Evolutionary conservation across 768 basidiomycete genomes (phyloP).

Genomic region (Cystofilobasidium capitatum): DNA sequence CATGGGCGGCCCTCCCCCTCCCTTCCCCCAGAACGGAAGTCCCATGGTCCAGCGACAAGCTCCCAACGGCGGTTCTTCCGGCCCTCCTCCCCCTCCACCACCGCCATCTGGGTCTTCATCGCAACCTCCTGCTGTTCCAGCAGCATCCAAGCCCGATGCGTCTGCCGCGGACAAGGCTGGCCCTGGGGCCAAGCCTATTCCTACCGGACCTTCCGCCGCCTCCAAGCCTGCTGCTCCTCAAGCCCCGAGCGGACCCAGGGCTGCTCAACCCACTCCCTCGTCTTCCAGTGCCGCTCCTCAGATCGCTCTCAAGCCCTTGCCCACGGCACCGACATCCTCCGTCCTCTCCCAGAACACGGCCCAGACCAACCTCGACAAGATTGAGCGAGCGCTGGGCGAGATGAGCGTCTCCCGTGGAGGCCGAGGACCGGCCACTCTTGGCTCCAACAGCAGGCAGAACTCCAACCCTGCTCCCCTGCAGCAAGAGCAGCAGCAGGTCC

Average conservation of each 20-base stretch:
- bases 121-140: background rate
- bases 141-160: background rate
- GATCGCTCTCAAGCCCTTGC: constrained; percentile 10
- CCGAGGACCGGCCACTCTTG: background rate
- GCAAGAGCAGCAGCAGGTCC: background rate
- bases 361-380: constrained; percentile 25
- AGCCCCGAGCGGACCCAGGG: constrained; percentile 5
- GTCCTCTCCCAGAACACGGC: background rate
- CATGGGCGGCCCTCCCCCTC: background rate
- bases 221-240: background rate
- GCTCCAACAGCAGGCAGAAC: background rate
- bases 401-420: constrained; percentile 23
- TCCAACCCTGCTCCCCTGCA: too few relatives aligned
- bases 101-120: background rate
- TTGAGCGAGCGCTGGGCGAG: constrained; percentile 25
- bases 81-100: background rate
- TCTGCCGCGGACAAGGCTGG: background rate
- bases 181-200: background rate
- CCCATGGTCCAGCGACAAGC: background rate
- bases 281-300: background rate
- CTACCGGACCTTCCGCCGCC: background rate
- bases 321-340: background rate
- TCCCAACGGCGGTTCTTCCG: background rate
- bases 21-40: constrained; percentile 7
- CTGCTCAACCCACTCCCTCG: background rate